Base-by-base conservation (phyloP, 2,329 filamentous ascomycete genomes). In the Akanthomyces uredinophilus region DNA sequence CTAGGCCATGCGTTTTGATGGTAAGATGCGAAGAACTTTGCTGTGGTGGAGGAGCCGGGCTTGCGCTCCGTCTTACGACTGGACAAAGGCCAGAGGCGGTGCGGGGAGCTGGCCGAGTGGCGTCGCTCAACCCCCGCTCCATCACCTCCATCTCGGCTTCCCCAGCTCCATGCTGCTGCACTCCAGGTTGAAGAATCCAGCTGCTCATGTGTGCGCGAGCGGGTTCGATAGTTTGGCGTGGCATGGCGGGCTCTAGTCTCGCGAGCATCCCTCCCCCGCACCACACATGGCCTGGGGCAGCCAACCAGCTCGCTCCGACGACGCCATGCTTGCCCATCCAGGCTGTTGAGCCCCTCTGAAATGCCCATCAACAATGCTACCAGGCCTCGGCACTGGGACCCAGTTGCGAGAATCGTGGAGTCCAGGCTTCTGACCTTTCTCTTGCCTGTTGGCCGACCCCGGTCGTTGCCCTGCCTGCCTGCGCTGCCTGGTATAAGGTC, bases 351-450 rank as follows among this genome's bases (percentile, higher is more conserved):
- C 41, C 41, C 39, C 49, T 53, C 37, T n/a, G 29, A 16, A 7
- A 24, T 24, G 55, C 5, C 44, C 56, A 59, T 50, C 41, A 22
- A 16, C 32, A 43, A 55, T 55, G 59, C n/a, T 32, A 35, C 49
- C 58, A 61, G 43, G 43, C 59, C 59, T 61, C 59, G 59, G 59
- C 59, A 61, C n/a, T 24, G 29, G 13, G 14, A n/a, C 14, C 37
- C 37, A 39, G 37, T 35, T 35, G 32, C 10, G 7, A 35, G 8
- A 41, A 43, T 54, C 50, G 29, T 20, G 41, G 49, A 27, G 50
- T 22, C 18, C n/a, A 35, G 20, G 20, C 50, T 54, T 47, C 43
- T 61, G 59, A 61, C 35, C 29, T 10, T 16, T 35, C 51, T 11
- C 24, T 55, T 27, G 14, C 22, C 20, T 44, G 20, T 50, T 61